Percentiles rank a stretch among this genome's conserved stretches.
phyloP scores from a whole-genome alignment of 345 rosid species.

The Aquilaria malaccensis region DNA sequence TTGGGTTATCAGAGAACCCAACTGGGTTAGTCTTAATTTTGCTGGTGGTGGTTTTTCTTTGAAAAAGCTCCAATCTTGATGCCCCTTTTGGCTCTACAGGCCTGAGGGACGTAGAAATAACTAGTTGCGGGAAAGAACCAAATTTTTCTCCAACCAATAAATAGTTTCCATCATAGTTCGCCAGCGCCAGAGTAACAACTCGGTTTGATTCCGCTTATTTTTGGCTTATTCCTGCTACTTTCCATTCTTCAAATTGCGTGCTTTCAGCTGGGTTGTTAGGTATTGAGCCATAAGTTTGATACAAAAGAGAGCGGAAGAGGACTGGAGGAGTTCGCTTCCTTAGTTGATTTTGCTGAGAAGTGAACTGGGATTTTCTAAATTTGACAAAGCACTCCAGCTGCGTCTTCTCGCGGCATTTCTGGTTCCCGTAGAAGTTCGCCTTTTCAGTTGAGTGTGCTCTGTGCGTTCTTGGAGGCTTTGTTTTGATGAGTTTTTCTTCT shows the following conservation, averaged over 20 bases:
- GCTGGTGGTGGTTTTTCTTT: slow-evolving; percentile 17
- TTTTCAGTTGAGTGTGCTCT: slow-evolving; percentile 20
- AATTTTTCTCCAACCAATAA: slow-evolving; percentile 33
- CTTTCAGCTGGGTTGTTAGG: slow-evolving; percentile 18
- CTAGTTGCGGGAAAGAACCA: slow-evolving; percentile 28
- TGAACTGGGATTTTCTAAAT: slow-evolving; percentile 10
- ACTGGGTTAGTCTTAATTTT: slow-evolving; percentile 27
- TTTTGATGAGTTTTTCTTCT: slow-evolving; percentile 38
- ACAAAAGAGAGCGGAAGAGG: slow-evolving; percentile 17
- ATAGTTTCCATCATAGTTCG: slow-evolving; percentile 39
- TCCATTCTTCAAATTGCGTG: slow-evolving; percentile 13
- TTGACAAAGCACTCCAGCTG: background rate
- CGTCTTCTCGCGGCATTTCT: slow-evolving; percentile 9
- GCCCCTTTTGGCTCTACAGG: slow-evolving; percentile 27
- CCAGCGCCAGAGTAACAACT: slow-evolving; percentile 31
- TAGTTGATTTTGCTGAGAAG: slow-evolving; percentile 3
- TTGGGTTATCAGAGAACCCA: slow-evolving; percentile 39
- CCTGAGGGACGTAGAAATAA: slow-evolving; percentile 16
- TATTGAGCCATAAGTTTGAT: slow-evolving; percentile 9
- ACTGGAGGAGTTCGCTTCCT: slow-evolving; percentile 22
- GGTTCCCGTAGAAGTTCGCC: slow-evolving; percentile 10
- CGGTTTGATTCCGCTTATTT: slow-evolving; percentile 35
- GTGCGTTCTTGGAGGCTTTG: slow-evolving; percentile 13
- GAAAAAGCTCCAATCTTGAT: slow-evolving; percentile 32
- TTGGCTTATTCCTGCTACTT: slow-evolving; percentile 34